Conservation (phyloP, 1,284 basidiomycete genomes). For the Trichosporon sp. region DNA sequence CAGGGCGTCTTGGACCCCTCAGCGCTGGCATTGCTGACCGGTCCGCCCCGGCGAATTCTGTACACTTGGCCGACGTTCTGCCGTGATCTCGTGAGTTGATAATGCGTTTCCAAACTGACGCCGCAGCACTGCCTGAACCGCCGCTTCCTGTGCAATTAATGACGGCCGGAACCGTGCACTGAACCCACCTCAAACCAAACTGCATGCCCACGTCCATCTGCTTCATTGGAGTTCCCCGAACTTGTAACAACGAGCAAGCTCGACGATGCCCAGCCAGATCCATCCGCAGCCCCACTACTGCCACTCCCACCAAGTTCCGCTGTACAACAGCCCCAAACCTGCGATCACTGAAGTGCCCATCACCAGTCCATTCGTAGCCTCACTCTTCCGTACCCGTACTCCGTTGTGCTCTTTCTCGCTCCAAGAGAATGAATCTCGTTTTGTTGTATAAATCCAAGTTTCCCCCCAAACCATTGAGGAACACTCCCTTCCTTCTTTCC, state of each 20-base stretch:
- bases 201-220: background rate
- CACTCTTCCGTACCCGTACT: too few relatives aligned
- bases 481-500: too few relatives aligned
- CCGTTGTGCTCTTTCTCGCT: too few relatives aligned
- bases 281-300: too few relatives aligned
- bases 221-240: background rate
- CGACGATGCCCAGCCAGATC: too few relatives aligned
- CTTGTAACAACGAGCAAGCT: background rate
- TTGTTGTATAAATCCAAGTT: too few relatives aligned
- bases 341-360: too few relatives aligned
- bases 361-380: too few relatives aligned
- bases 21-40: constrained; percentile 21
- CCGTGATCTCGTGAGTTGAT: constrained; percentile 44
- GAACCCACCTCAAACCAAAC: background rate
- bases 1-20: constrained; percentile 22
- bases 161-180: background rate
- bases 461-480: too few relatives aligned
- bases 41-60: constrained; percentile 25
- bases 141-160: constrained; percentile 32
- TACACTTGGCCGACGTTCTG: constrained; percentile 48
- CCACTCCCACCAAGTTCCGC: too few relatives aligned
- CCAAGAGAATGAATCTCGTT: too few relatives aligned
- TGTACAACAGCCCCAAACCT: too few relatives aligned
- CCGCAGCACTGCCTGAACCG: constrained; percentile 37
- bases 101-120: background rate